These are phyloP conservation scores for Passiflora organensis DNA, from an alignment of 345 rosid species.

Conservation along the genomic window DNA sequence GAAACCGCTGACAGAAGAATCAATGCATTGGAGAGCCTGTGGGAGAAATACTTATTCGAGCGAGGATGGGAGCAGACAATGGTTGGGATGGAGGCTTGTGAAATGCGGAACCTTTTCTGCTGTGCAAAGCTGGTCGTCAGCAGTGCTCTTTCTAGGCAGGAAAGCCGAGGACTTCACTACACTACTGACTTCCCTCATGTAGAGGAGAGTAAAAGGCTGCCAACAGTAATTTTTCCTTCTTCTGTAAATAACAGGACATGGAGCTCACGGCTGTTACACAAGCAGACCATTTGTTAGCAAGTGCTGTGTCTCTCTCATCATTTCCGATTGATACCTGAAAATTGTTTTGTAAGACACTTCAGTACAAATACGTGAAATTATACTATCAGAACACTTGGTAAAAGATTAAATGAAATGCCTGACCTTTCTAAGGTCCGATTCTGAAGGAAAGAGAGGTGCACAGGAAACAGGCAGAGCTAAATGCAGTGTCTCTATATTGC, in stretches of 20 bases:
- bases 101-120: constrained; percentile 91
- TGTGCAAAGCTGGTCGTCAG: constrained; percentile 89
- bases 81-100: constrained; percentile 86
- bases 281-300: constrained; percentile 13
- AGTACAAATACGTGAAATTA: too few relatives aligned
- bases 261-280: constrained; percentile 68
- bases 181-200: constrained; percentile 73
- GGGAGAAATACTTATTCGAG: constrained; percentile 77
- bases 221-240: constrained; percentile 77
- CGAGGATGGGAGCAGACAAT: constrained; percentile 81
- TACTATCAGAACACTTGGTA: too few relatives aligned
- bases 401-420: too few relatives aligned
- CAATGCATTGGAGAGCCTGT: constrained; percentile 53
- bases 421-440: too few relatives aligned
- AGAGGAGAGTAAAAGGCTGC: constrained; percentile 86
- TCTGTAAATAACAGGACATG: constrained; percentile 51
- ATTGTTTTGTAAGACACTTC: too few relatives aligned
- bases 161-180: constrained; percentile 95
- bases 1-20: constrained; percentile 53
- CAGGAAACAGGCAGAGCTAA: too few relatives aligned
- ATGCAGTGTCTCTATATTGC: too few relatives aligned
- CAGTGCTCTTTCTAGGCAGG: constrained; percentile 88
- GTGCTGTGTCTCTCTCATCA: constrained; percentile 9
- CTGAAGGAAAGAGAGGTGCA: too few relatives aligned
- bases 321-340: too few relatives aligned